Conservation (phyloP, 2,329 filamentous ascomycete genomes). For the Teratosphaeria nubilosa region DNA sequence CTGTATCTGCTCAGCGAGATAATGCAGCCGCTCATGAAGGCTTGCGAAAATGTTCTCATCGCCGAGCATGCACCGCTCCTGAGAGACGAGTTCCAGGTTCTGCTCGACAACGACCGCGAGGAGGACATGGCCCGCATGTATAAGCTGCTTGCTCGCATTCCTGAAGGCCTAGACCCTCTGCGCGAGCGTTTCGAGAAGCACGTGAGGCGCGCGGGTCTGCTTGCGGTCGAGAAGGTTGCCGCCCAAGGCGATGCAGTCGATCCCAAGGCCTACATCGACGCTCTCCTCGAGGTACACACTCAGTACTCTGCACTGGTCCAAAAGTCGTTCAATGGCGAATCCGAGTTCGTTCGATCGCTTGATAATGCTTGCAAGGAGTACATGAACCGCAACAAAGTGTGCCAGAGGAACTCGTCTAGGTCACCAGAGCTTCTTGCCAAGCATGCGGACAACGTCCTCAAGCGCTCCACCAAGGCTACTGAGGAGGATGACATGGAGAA, state of each 20-base stretch:
- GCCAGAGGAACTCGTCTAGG: slow-evolving; percentile 84
- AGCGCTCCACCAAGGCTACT: slow-evolving; percentile 84
- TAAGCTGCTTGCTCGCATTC: slow-evolving; percentile 75
- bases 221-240: slow-evolving; percentile 83
- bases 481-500: slow-evolving; percentile 91
- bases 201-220: slow-evolving; percentile 78
- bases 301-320: slow-evolving; percentile 89
- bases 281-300: slow-evolving; percentile 84
- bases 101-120: slow-evolving; percentile 87
- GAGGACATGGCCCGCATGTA: slow-evolving; percentile 98
- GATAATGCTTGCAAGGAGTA: slow-evolving; percentile 98
- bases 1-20: slow-evolving; percentile 91
- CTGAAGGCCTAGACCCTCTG: slow-evolving; percentile 82
- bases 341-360: slow-evolving; percentile 89
- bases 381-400: slow-evolving; percentile 94
- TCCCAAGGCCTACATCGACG: slow-evolving; percentile 93
- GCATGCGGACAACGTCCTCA: slow-evolving; percentile 84
- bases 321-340: slow-evolving; percentile 85
- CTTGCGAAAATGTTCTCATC: slow-evolving; percentile 82
- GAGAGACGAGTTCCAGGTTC: slow-evolving; percentile 87
- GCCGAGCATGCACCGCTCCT: slow-evolving; percentile 77
- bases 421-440: slow-evolving; percentile 92
- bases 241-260: slow-evolving; percentile 82
- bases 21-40: slow-evolving; percentile 68
- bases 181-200: slow-evolving; percentile 82